Evolutionary conservation across 495 filamentous ascomycete species (phyloP), one percentile per base, ranked within the genome.

Genomic region (Mytilinidion resinicola): DNA sequence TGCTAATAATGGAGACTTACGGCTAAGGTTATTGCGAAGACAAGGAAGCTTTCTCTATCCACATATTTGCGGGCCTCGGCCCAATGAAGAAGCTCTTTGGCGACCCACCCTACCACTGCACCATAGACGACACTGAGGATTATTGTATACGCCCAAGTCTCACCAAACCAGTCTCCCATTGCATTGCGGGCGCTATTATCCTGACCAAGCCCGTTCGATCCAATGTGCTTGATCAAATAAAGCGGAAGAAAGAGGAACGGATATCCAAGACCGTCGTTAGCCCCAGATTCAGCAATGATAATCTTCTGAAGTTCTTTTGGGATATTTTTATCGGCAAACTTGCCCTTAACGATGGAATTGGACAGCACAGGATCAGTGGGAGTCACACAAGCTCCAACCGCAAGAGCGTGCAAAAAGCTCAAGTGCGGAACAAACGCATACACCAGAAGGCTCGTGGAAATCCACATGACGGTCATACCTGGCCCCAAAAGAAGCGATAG

Each of bases 231-330:
- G 63, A 95, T 82, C 37, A 96, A 67, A 68, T 91, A 96, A 48
- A 97, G 74, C 1, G 86, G 83, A 51, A 96, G 77, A 74, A 91
- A 95, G 20, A 96, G 74, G 63, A 95, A 96, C 0, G 91, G 91
- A 65, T 95, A 95, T 0, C 91, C 91, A n/a, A 97, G 79, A 0
- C 91, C 91, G 70, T 96, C 91, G 69, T 96, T 96, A 4, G 90
- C 88, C 2, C 91, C 92, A 0, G 86, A 90, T 73, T 97, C 91
- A 0, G 91, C 90, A 51, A 91, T 82, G 62, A 96, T 91, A 56
- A 96, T 90, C 55, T 84, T 82, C 76, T 95, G 90, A 61, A 96
- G 69, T 14, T 83, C 78, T 59, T 83, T 87, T 2, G 90, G 90
- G 14, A 96, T 84, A 72, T 96, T 88, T 63, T 90, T 87, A 57